Base-by-base conservation (phyloP, 768 basidiomycete species). In the Pleurotus salmoneostramineus region DNA sequence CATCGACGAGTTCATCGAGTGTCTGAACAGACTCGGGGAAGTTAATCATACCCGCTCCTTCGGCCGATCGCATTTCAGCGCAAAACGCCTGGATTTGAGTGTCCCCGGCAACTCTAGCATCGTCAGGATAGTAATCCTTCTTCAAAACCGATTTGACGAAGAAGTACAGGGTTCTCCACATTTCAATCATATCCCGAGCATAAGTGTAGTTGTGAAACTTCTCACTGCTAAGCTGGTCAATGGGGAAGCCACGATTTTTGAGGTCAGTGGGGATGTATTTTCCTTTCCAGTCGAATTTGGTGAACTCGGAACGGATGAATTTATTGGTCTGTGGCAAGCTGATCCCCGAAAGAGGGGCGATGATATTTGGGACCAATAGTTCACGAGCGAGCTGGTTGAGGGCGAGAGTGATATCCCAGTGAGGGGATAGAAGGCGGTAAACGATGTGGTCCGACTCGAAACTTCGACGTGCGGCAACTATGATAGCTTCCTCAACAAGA, bases 161-260 rank as follows among this genome's bases (percentile, higher is more conserved):
- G 31, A 59, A 61, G 54, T 63, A 65, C 10, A 71, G 50, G 12
- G 66, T 64, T n/a, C 61, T 57, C 69, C 69, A 71, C 60, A 65
- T 63, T 56, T 51, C 56, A 33, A 56, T n/a, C 35, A 71, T 65
- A 49, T 66, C 58, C 50, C 68, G 67, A 1, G 63, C 69, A 40
- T 69, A 71, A 6, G 51, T 66, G 49, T 67, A 71, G 56, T 71
- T 71, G 61, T 71, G 69, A 57, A 65, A 69, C 34, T 66, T 69
- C 15, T 45, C 35, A 6, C 63, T 61, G 43, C 68, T 58, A 17
- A 70, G 55, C 10, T 69, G 56, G 34, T 67, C 64, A 33, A 64
- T 27, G 32, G 68, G 66, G 58, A 71, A 71, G 5, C 70, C 70
- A 12, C 70, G 66, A 12, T 40, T 61, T 7, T 56, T n/a, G 3